Percentiles rank a stretch among this genome's conserved stretches.
phyloP scores from a whole-genome alignment of 345 rosid species.

The Chamaenerion angustifolium region DNA sequence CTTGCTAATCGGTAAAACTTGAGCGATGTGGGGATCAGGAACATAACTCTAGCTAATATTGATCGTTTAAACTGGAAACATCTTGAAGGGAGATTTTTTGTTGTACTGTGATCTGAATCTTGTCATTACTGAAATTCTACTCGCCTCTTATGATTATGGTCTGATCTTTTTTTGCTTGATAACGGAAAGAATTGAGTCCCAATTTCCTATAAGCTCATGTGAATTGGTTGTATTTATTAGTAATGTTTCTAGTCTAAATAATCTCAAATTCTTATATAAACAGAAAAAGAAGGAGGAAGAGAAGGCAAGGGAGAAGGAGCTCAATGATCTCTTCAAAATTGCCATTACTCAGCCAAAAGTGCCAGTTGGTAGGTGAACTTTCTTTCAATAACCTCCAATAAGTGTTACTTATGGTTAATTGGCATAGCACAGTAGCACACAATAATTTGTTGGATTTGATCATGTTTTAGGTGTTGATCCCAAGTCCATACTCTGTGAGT shows the following conservation, averaged over 20 bases:
- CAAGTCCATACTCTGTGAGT: constrained; percentile 80
- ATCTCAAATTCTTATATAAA: constrained; percentile 1
- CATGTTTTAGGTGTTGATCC: constrained; percentile 74
- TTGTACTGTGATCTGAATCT: no score
- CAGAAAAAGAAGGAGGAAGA: constrained; percentile 99
- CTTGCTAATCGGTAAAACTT: no score
- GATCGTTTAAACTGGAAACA: no score
- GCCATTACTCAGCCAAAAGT: constrained; percentile 96
- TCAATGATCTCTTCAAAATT: constrained; percentile 81
- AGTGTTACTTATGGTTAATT: background rate
- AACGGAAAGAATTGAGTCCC: no score
- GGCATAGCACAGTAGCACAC: background rate
- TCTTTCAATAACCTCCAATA: background rate
- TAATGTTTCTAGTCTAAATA: background rate
- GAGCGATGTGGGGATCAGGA: no score
- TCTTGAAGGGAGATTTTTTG: no score
- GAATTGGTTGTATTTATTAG: background rate
- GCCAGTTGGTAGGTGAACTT: constrained; percentile 41
- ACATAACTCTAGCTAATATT: no score
- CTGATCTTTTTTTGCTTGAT: no score
- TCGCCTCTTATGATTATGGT: no score
- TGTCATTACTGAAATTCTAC: no score
- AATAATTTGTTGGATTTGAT: constrained; percentile 4
- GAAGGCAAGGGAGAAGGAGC: constrained; percentile 84
- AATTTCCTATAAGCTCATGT: no score